Conservation (phyloP, 768 basidiomycete species). For the Thelephora aurantiotincta region DNA sequence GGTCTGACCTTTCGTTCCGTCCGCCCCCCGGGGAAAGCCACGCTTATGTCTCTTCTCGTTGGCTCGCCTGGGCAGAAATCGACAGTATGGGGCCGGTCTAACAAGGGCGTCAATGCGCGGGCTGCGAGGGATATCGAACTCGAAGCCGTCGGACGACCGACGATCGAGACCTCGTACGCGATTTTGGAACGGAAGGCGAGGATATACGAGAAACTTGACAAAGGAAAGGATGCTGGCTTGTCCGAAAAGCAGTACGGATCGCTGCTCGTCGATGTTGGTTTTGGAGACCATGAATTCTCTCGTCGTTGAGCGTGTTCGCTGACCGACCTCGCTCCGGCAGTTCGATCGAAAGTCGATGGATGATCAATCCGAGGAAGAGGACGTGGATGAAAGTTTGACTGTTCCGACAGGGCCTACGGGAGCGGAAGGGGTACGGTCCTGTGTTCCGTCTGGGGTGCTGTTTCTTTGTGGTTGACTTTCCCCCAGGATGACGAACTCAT, state of each 20-base stretch:
- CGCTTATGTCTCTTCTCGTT: background rate
- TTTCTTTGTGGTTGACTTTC: background rate
- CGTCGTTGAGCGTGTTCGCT: background rate
- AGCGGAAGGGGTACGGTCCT: constrained; percentile 25
- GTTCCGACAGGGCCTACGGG: constrained; percentile 31
- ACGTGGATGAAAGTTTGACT: constrained; percentile 63
- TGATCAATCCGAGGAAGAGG: constrained; percentile 47
- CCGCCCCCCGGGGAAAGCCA: background rate
- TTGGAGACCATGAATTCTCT: background rate
- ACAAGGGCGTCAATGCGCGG: constrained; percentile 57
- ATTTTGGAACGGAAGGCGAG: constrained; percentile 65
- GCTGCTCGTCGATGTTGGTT: constrained; percentile 64
- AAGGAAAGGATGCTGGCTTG: constrained; percentile 68
- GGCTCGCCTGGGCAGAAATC: constrained; percentile 38
- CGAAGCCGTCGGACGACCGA: constrained; percentile 54
- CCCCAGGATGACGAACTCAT: constrained; percentile 60
- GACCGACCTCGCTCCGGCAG: constrained; percentile 18
- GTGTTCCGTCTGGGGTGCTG: background rate
- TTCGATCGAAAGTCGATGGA: constrained; percentile 49
- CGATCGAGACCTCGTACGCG: constrained; percentile 57
- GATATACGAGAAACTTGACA: constrained; percentile 66
- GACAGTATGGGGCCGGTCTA: constrained; percentile 61
- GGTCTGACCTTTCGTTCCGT: background rate
- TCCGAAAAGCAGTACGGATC: constrained; percentile 60
- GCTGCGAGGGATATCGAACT: constrained; percentile 56